phyloP scores from a whole-genome alignment of 1,284 basidiomycete genomes.

The Melanopsichium pennsylvanicum region DNA sequence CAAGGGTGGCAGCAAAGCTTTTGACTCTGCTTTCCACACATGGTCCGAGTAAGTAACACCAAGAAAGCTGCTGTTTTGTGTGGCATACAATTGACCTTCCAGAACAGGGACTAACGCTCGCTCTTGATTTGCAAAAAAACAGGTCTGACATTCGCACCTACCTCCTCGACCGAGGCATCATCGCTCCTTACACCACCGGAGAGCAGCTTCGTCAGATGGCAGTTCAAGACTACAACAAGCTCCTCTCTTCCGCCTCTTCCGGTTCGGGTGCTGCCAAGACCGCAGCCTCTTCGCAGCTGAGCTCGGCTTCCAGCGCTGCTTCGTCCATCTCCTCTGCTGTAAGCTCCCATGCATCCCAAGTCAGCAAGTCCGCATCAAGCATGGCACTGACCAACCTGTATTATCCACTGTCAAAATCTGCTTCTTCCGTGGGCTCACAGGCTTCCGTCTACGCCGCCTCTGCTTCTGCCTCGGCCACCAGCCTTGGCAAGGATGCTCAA shows the following conservation, averaged over 20 bases:
- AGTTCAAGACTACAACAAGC: conserved; percentile 56
- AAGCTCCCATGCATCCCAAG: conserved; percentile 44
- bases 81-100: no score
- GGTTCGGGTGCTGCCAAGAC: conserved; percentile 31
- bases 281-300: conserved; percentile 37
- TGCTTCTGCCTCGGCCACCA: conserved; percentile 22
- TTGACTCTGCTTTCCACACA: conserved; percentile 56
- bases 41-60: conserved; percentile 59
- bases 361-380: conserved; percentile 32
- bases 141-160: conserved; percentile 59
- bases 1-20: conserved; percentile 49
- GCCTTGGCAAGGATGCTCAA: conserved; percentile 21
- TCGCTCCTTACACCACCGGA: conserved; percentile 57
- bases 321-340: conserved; percentile 54
- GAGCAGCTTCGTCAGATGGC: conserved; percentile 62
- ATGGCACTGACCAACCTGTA: conserved; percentile 53
- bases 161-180: conserved; percentile 63
- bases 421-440: conserved; percentile 43
- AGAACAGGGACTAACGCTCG: no score
- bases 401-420: conserved; percentile 49
- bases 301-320: conserved; percentile 43
- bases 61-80: not conserved
- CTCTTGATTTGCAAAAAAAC: not conserved
- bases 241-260: conserved; percentile 40
- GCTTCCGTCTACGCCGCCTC: conserved; percentile 41